Base-by-base conservation (phyloP, 441 rosid species). In the Adansonia madagascariensis region DNA sequence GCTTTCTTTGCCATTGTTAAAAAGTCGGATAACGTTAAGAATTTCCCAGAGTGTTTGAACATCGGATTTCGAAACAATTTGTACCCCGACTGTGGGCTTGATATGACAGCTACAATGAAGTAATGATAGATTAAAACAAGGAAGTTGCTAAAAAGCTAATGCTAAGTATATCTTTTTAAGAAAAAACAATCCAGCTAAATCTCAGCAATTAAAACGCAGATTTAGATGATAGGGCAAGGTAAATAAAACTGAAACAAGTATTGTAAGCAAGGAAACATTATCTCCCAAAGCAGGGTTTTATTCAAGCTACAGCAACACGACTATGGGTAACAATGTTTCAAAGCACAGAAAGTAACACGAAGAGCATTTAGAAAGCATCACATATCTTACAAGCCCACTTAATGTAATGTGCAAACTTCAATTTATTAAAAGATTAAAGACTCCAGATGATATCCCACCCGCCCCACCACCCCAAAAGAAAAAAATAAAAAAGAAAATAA, bases 1-100 rank as follows among this genome's bases (percentile, higher is more conserved):
- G 89, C 75, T 44, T 74, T 79, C 35, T 80, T 87, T 44, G 86
- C 76, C 82, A 85, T 73, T 53, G 11, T 46, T 72, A 89, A 63
- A 74, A 89, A 89, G 14, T 85, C 87, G 0, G 85, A 71, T 73
- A 87, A 68, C n/a, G 83, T 79, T 75, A 84, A 80, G 72, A 85
- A 74, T 2, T 46, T 81, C 70, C 89, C 91, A 63, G 49, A 78
- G 43, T 74, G 81, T 74, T 9, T 84, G 82, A 81, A 75, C 69
- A 39, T 78, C 49, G 91, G 91, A 73, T 86, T 89, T 66, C 91
- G 83, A 74, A 44, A 71, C 70, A 87, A 55, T 18, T 0, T 1
- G 73, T 0, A 3, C 0, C 0, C 1, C 18, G 15, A 41, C 3
- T 2, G 1, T 75, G 87, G 86, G 78, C 70, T 82, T 27, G 79